phyloP scores from a whole-genome alignment of 2,329 filamentous ascomycete species.

The Xylaria sp. region DNA sequence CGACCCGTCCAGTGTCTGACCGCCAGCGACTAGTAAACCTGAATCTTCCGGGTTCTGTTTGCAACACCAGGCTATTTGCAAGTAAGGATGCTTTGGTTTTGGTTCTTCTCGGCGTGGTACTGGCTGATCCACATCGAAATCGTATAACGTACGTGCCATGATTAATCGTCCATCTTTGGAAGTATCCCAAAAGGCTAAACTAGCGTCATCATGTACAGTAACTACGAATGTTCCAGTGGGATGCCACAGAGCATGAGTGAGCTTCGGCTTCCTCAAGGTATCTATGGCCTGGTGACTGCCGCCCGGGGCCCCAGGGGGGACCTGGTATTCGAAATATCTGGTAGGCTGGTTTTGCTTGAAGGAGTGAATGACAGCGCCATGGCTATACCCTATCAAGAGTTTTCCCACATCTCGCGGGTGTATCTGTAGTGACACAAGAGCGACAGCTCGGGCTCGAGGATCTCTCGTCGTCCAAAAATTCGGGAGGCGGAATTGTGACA shows the following conservation, averaged over 20 bases:
- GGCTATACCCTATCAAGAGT: slow-evolving; percentile 87
- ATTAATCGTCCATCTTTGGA: slow-evolving; percentile 83
- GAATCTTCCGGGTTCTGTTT: slow-evolving; percentile 95
- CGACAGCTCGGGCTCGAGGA: slow-evolving; percentile 66
- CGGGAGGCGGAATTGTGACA: slow-evolving; percentile 81
- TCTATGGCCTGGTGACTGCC: slow-evolving; percentile 73
- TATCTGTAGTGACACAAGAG: slow-evolving; percentile 81
- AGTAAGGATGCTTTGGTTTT: slow-evolving; percentile 76
- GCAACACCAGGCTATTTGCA: slow-evolving; percentile 88
- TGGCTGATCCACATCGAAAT: slow-evolving; percentile 77
- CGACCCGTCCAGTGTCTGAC: slow-evolving; percentile 71
- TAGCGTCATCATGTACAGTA: slow-evolving; percentile 89
- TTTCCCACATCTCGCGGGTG: slow-evolving; percentile 94
- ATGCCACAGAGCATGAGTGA: slow-evolving; percentile 92
- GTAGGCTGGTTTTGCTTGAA: slow-evolving; percentile 89
- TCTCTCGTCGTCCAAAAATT: slow-evolving; percentile 86
- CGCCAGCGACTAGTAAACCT: slow-evolving; percentile 85
- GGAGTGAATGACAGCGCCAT: slow-evolving; percentile 89
- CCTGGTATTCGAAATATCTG: slow-evolving; percentile 83
- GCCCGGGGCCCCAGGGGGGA: slow-evolving; percentile 86
- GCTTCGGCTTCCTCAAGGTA: slow-evolving; percentile 72
- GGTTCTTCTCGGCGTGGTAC: slow-evolving; percentile 61
- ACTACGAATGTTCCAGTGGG: slow-evolving; percentile 90
- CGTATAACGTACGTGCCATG: slow-evolving; percentile 81
- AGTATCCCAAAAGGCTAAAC: slow-evolving; percentile 92